Evolutionary conservation across 2,329 filamentous ascomycete species (phyloP).

Genomic region (Leptoxyphium fumago): DNA sequence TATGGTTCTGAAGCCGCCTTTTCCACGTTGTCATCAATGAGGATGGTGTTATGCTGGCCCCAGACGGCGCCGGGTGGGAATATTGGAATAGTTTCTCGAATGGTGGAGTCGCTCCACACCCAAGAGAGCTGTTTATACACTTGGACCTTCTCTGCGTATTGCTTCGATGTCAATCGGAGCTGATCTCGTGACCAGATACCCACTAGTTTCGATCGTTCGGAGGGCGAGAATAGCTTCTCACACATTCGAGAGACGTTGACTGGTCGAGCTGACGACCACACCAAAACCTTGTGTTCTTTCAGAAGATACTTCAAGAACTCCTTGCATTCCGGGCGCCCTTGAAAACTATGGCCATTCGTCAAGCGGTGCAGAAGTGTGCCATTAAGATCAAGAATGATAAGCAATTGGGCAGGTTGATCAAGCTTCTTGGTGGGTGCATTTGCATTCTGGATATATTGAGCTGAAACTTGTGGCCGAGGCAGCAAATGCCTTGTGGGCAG

Average conservation of each 20-base stretch:
- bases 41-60: constrained; percentile 73
- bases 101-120: constrained; percentile 47
- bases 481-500: background rate
- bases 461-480: background rate
- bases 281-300: constrained; percentile 59
- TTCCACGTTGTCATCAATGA: constrained; percentile 71
- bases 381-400: constrained; percentile 85
- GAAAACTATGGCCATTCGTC: constrained; percentile 22
- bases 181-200: constrained; percentile 66
- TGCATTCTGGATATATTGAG: background rate
- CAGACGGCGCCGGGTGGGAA: constrained; percentile 37
- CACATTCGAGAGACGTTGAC: constrained; percentile 59
- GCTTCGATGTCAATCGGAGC: constrained; percentile 47
- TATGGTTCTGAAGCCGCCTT: constrained; percentile 73
- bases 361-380: constrained; percentile 73
- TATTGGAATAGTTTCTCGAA: constrained; percentile 27
- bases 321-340: constrained; percentile 49
- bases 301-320: constrained; percentile 63
- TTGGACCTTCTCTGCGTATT: constrained; percentile 60
- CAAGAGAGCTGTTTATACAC: constrained; percentile 74
- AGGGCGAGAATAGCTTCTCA: constrained; percentile 46
- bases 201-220: constrained; percentile 35
- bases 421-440: constrained; percentile 1
- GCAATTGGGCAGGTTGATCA: constrained; percentile 30
- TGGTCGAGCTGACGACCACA: constrained; percentile 78